phyloP scores from a whole-genome alignment of 169 alveolate genomes.

The Eimeria mitis region DNA sequence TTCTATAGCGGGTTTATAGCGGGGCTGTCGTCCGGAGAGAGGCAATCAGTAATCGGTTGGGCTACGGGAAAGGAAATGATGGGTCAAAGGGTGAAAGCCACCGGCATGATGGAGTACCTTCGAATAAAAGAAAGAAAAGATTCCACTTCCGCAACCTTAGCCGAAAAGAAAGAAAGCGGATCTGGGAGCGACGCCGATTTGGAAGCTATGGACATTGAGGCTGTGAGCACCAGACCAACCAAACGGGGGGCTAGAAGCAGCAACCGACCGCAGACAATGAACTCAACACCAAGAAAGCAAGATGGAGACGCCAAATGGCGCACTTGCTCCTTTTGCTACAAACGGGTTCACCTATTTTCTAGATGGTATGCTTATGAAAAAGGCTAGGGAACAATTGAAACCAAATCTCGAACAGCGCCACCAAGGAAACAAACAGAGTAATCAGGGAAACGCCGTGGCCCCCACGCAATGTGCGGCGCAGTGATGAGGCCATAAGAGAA shows the following conservation, averaged over 20 bases:
- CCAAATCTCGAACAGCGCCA: background rate
- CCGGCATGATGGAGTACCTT: background rate
- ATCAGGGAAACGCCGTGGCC: background rate
- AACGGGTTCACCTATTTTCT: background rate
- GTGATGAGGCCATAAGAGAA: background rate
- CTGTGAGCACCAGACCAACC: background rate
- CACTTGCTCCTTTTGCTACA: background rate
- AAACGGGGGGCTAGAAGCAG: background rate
- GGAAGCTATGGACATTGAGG: background rate
- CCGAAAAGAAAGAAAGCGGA: background rate
- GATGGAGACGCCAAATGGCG: background rate
- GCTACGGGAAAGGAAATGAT: background rate
- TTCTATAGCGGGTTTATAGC: background rate
- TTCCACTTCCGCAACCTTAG: background rate
- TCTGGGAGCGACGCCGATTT: background rate
- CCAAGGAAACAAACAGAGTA: background rate
- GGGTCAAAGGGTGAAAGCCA: background rate
- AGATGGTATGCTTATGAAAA: background rate
- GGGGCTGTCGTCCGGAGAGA: background rate
- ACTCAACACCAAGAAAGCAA: background rate
- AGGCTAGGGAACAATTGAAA: background rate
- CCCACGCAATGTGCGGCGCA: background rate
- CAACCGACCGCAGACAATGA: background rate
- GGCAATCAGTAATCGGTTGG: background rate
- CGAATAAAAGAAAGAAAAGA: background rate